Evolutionary conservation across 192 early-diverging fungal species (phyloP), one percentile per base, ranked within the genome.

Genomic region (Coemansia sp.): DNA sequence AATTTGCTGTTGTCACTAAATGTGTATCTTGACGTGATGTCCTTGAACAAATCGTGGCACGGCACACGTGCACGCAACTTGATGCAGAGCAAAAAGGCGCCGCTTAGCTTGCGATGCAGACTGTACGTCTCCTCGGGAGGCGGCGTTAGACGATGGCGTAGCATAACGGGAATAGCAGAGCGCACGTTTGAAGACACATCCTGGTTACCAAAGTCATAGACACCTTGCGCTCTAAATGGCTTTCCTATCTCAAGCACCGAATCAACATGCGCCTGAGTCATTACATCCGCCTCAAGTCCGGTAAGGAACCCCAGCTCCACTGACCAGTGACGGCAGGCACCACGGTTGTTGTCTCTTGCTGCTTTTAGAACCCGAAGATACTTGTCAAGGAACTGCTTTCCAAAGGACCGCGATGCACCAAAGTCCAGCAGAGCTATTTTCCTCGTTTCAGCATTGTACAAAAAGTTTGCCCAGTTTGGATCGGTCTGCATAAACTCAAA

Each of bases 401-500:
- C 80, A 70, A 94, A 99, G 51, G 86, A 88, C 32, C 95, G 86
- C 22, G 92, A 91, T 4, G 97, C 93, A 19, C 97, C 97, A 86
- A 99, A 99, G 75, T 99, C 97, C 41, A 99, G 74, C 73, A 99
- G 72, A 40, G 90, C 87, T 52, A 99, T 89, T 77, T 87, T 92
- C 54, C 84, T 80, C 10, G 85, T 87, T 6, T 43, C 40, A 4
- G 58, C 68, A 65, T 94, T 90, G 71, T 95, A 99, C 59, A 99
- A 78, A 73, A 99, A 99, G 76, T 99, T 99, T 58, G 92, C 88
- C 97, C 97, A 99, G 74, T 99, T 99, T 3, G 97, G 97, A 77
- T 99, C 97, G 7, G 97, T 99, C 77, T 99, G 97, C 97, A 99
- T 99, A 76, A 92, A 97, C 64, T 88, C 84, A 78, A 94, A 98